Base-by-base conservation (phyloP, 495 filamentous ascomycete species). In the Elasticomyces elasticus region DNA sequence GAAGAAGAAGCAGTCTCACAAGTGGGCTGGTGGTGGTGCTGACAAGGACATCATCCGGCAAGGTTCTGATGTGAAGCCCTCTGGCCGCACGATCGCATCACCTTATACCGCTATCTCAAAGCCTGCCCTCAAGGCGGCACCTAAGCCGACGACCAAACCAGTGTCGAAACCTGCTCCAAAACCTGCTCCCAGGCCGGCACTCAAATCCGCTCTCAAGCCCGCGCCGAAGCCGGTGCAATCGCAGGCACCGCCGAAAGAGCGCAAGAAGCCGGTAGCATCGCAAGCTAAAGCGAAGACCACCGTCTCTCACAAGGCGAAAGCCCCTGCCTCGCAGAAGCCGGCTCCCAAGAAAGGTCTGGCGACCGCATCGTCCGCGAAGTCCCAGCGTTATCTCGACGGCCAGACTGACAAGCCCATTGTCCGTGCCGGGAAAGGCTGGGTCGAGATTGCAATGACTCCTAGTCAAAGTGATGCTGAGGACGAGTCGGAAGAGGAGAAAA, bases 401-500 rank as follows among this genome's bases (percentile, higher is more conserved):
- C 35, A 49, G 10, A 11, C 46, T 31, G 49, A 44, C 19, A 52
- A 37, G 40, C 48, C 49, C 1, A 54, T 59, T 30, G n/a, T 54
- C 11, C 40, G 56, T 10, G n/a, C 56, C n/a, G 56, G 56, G n/a
- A 59, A 52, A 35, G 56, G 56, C 2, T 59, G 56, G 56, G 30
- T 52, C 15, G 55, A 58, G 30, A 22, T 46, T 11, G 48, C 28
- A 5, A 35, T 26, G 44, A 42, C 46, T 27, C 15, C 28, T 10
- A 27, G 27, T 19, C 5, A 47, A 27, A 48, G 40, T 17, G 52
- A n/a, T n/a, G n/a, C n/a, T n/a, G n/a, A 48, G 20, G 15, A n/a
- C 6, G 49, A 49, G 17, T 49, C 46, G 13, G 35, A 40, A 49
- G 17, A 49, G 4, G 46, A 49, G 46, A n/a, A n/a, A n/a, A 19